phyloP scores from a whole-genome alignment of 2,329 filamentous ascomycete genomes.

The Cytospora piceicola region DNA sequence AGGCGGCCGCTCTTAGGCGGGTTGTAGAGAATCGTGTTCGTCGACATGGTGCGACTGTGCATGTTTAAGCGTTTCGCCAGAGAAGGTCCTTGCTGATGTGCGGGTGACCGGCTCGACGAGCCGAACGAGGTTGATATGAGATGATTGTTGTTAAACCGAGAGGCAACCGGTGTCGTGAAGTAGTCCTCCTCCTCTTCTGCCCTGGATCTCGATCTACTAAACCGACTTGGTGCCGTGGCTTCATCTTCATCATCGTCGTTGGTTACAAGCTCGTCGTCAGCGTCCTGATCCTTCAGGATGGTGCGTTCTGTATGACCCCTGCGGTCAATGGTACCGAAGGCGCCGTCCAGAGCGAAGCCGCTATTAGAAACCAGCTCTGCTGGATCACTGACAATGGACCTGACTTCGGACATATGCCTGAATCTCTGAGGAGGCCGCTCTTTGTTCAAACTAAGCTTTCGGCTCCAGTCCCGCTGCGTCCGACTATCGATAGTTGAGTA shows the following conservation, averaged over 20 bases:
- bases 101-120: conserved; percentile 34
- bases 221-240: conserved; percentile 37
- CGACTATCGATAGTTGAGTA: conserved; percentile 55
- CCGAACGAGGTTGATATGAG: conserved; percentile 40
- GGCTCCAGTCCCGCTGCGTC: conserved; percentile 50
- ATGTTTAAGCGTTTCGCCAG: conserved; percentile 44
- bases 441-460: conserved; percentile 57
- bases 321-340: conserved; percentile 22
- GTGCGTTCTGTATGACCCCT: conserved; percentile 38
- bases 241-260: conserved; percentile 73
- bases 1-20: conserved; percentile 47
- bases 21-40: conserved; percentile 83
- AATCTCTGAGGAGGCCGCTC: conserved; percentile 51
- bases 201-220: conserved; percentile 31
- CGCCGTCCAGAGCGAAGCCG: conserved; percentile 46
- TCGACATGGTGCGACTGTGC: conserved; percentile 77
- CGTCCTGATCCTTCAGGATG: conserved; percentile 71
- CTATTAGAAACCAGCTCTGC: conserved; percentile 62
- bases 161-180: conserved; percentile 56
- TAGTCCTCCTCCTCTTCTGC: conserved; percentile 53
- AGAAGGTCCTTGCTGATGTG: conserved; percentile 33
- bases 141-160: conserved; percentile 41
- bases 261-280: conserved; percentile 86
- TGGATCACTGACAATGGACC: conserved; percentile 66
- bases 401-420: conserved; percentile 57